These are phyloP conservation scores for Lasiosphaeria hispida DNA, from an alignment of 495 filamentous ascomycete species.

Conservation along the genomic window DNA sequence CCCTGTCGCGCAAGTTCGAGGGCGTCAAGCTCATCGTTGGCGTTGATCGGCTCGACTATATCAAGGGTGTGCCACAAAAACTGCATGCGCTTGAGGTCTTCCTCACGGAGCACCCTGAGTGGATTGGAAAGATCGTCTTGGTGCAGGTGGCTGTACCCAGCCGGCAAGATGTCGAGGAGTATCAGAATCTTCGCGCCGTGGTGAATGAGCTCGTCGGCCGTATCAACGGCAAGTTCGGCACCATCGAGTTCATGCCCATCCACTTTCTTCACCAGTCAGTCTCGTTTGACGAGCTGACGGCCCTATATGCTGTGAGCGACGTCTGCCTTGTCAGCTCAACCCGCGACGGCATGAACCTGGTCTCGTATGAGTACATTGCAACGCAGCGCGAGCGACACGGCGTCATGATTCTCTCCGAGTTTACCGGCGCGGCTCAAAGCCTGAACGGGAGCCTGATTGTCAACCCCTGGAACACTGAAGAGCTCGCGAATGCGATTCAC, in stretches of 20 bases:
- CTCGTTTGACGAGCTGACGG: conserved; percentile 84
- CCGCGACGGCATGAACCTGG: conserved; percentile 96
- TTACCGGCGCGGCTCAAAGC: conserved; percentile 84
- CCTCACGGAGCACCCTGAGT: conserved; percentile 86
- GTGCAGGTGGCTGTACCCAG: conserved; percentile 93
- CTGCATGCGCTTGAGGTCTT: conserved; percentile 88
- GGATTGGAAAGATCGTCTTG: conserved; percentile 85
- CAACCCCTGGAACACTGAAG: conserved; percentile 89
- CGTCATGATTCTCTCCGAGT: conserved; percentile 88
- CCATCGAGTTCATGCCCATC: conserved; percentile 89
- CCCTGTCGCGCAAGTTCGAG: conserved; percentile 76
- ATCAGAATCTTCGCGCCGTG: conserved; percentile 87
- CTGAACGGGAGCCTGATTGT: conserved; percentile 83
- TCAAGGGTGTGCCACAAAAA: conserved; percentile 96
- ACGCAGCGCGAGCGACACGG: conserved; percentile 81
- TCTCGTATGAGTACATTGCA: conserved; percentile 94
- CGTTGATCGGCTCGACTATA: conserved; percentile 90
- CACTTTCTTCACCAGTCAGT: conserved; percentile 93
- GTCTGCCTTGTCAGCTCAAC: conserved; percentile 87
- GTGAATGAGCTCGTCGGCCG: conserved; percentile 86
- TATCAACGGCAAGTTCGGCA: conserved; percentile 92
- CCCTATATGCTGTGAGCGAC: conserved; percentile 85
- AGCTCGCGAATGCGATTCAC: conserved; percentile 81
- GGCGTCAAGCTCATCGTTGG: conserved; percentile 88
- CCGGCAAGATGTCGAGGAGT: conserved; percentile 91